Evolutionary conservation across 805 yeast species (phyloP).

Genomic region (Schwanniomyces polymorphus): DNA sequence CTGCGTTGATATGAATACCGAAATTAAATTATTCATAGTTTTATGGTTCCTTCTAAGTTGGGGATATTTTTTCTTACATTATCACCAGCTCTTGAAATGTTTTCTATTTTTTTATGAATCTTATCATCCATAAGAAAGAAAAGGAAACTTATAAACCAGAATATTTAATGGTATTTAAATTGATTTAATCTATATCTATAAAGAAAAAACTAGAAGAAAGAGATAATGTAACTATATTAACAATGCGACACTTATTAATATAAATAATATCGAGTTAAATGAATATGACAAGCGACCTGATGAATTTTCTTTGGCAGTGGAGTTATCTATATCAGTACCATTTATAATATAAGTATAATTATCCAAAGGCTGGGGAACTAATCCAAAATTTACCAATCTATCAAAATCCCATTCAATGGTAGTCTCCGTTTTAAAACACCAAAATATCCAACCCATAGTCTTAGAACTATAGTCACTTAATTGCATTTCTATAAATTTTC

Average conservation of each 20-base stretch:
- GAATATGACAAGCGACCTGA: not conserved
- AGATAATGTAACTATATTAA: not conserved
- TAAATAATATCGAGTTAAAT: not conserved
- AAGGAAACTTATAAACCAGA: too few species aligned
- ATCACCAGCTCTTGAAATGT: too few species aligned
- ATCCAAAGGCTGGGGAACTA: constrained; percentile 64
- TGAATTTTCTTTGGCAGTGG: constrained; percentile 1
- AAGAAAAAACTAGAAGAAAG: too few species aligned
- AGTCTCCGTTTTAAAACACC: constrained; percentile 70
- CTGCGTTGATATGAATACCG: too few species aligned
- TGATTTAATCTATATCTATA: too few species aligned
- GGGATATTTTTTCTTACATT: too few species aligned
- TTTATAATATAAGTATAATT: constrained; percentile 29
- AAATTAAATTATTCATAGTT: too few species aligned
- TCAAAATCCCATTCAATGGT: constrained; percentile 69
- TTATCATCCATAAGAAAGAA: too few species aligned
- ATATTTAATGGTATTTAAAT: too few species aligned
- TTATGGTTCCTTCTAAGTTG: too few species aligned
- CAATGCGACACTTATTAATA: not conserved
- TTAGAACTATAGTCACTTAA: constrained; percentile 47
- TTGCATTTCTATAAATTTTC: constrained; percentile 63
- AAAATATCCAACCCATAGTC: constrained; percentile 63
- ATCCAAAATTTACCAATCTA: constrained; percentile 45
- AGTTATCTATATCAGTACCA: constrained; percentile 30
- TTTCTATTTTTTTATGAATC: too few species aligned